Base-by-base conservation (phyloP, 768 basidiomycete species). In the Russula virescens region DNA sequence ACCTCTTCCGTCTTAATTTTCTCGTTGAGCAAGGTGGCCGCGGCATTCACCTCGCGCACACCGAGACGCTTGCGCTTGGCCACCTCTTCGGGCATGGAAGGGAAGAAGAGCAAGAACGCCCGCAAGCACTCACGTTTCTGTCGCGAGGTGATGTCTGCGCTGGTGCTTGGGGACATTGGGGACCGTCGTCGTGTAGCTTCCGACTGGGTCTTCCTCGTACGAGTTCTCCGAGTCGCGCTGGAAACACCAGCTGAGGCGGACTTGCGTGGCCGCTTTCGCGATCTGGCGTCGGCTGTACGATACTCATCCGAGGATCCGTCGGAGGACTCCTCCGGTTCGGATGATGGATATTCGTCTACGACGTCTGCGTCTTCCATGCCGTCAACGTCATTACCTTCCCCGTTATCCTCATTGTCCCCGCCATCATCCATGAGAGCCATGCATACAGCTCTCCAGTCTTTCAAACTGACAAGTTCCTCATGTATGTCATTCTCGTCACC, bases 371-470 rank as follows among this genome's bases (percentile, higher is more conserved):
- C 43, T 9, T 68, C 67, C 9, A 63, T 60, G 31, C 73, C 71
- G 16, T 64, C 72, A 11, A 65, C 65, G 48, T 62, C 65, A 34
- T 64, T 71, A 25, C 68, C 69, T 55, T 69, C 73, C 49, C 72
- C 71, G n/a, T 70, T 72, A 14, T 61, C 61, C 5, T 58, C 67
- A 23, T 73, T 74, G 5, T 64, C 69, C 1, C 64, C 67, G 5
- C 55, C 70, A 14, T 50, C 70, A 8, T 72, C 74, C 11, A 93
- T 76, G 14, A 94, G 75, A 5, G 87, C 87, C 11, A 86, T 84
- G 70, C 91, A 93, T 5, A 94, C 87, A 14, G 88, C 80, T 42
- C 88, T 81, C 88, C 88, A 94, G 70, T 92, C 91, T 31, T 84
- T 83, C 53, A 79, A 75, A 66, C 79, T 82, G 26, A 94, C 81